Evolutionary conservation across 352 stramenopile genomes (phyloP).

Genomic region (Pythium volutum): DNA sequence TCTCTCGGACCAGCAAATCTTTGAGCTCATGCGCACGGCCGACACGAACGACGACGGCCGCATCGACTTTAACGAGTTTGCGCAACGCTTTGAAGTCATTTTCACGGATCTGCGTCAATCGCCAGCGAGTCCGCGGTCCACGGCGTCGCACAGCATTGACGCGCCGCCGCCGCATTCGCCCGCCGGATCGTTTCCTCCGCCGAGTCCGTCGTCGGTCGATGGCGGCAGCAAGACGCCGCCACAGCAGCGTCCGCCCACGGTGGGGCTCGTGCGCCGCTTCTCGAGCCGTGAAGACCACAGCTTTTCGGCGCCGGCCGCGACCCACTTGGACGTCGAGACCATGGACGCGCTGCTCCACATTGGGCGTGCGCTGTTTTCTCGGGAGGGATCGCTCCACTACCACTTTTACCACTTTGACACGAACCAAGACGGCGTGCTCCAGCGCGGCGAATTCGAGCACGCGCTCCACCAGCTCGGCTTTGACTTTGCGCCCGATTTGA

Average conservation of each 20-base stretch:
- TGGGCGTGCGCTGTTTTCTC: slow-evolving; percentile 70
- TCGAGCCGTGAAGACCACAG: slow-evolving; percentile 62
- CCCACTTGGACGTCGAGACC: slow-evolving; percentile 77
- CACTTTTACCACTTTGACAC: slow-evolving; percentile 84
- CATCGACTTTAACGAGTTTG: slow-evolving; percentile 92
- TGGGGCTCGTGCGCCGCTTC: slow-evolving; percentile 45
- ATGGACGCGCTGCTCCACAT: slow-evolving; percentile 78
- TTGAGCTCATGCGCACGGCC: slow-evolving; percentile 91
- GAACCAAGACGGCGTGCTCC: slow-evolving; percentile 82
- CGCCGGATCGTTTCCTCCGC: background rate
- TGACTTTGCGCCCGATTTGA: slow-evolving; percentile 44
- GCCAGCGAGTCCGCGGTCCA: slow-evolving; percentile 25
- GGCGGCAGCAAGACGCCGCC: background rate
- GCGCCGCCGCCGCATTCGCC: slow-evolving; percentile 12
- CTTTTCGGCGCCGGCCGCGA: slow-evolving; percentile 49
- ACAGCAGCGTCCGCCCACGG: slow-evolving; percentile 17
- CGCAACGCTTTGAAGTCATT: slow-evolving; percentile 89
- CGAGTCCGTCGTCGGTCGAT: slow-evolving; percentile 22
- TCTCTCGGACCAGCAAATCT: slow-evolving; percentile 90
- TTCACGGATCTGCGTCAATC: slow-evolving; percentile 73
- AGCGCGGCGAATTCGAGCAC: slow-evolving; percentile 70
- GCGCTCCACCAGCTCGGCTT: slow-evolving; percentile 73
- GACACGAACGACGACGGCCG: slow-evolving; percentile 91
- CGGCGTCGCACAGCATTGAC: slow-evolving; percentile 16
- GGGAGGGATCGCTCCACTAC: slow-evolving; percentile 72